Conservation (phyloP, 2,329 filamentous ascomycete species). For the Microcyclosporella mali region DNA sequence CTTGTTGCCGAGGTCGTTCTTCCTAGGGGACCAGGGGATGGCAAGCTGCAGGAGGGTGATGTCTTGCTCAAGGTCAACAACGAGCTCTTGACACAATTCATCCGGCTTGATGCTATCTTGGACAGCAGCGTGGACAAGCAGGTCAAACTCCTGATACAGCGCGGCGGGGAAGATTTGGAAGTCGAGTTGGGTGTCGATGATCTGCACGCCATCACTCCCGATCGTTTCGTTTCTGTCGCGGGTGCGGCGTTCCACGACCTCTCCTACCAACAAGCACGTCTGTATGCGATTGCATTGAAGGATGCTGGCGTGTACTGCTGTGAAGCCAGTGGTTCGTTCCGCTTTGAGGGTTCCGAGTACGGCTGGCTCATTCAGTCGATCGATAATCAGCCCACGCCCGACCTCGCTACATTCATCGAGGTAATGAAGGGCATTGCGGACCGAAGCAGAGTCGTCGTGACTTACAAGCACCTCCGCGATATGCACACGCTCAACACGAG, state of each 20-base stretch:
- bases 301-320: constrained; percentile 78
- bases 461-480: constrained; percentile 91
- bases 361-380: constrained; percentile 92
- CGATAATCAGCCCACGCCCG: constrained; percentile 83
- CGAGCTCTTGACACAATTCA: constrained; percentile 87
- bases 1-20: constrained; percentile 92
- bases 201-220: constrained; percentile 88
- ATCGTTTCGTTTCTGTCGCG: constrained; percentile 89
- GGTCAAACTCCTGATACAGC: constrained; percentile 77
- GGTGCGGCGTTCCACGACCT: constrained; percentile 93
- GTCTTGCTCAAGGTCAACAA: constrained; percentile 89
- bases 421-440: constrained; percentile 84
- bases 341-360: constrained; percentile 81
- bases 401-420: constrained; percentile 81
- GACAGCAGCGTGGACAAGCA: constrained; percentile 76
- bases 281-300: constrained; percentile 86
- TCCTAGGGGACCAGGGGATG: constrained; percentile 79
- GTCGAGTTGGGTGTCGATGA: constrained; percentile 81
- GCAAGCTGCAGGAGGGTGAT: constrained; percentile 88
- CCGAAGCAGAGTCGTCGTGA: constrained; percentile 78
- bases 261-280: constrained; percentile 94
- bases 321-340: constrained; percentile 90
- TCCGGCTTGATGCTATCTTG: constrained; percentile 82
- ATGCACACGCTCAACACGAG: constrained; percentile 90
- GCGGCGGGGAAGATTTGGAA: constrained; percentile 80